Percentiles rank a stretch among this genome's conserved stretches.
Evolutionary conservation across 257 asterid species (phyloP).

Genomic region (Vinca minor): DNA sequence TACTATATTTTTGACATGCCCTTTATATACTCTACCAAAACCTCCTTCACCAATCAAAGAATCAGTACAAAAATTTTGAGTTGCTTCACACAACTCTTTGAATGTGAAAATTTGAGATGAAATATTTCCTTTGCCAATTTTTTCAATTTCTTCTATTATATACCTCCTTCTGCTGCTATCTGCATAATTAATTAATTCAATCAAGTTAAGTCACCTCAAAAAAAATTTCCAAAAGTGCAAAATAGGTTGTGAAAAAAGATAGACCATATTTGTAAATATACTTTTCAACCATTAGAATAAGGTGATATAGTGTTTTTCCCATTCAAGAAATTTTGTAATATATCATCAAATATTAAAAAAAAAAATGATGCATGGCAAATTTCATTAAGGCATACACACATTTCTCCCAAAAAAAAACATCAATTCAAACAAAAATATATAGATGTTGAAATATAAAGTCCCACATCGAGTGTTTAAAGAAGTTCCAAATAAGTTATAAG

Average conservation of each 20-base stretch:
- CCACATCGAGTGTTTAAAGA: too few species aligned
- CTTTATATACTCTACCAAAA: constrained; percentile 73
- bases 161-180: constrained; percentile 48
- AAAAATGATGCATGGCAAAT: too few species aligned
- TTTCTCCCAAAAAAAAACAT: too few species aligned
- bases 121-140: constrained; percentile 45
- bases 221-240: neutral
- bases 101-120: constrained; percentile 49
- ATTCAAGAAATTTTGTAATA: too few species aligned
- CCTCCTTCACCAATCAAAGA: constrained; percentile 70
- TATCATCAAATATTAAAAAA: too few species aligned
- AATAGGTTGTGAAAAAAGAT: neutral
- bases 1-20: constrained; percentile 37
- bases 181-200: constrained; percentile 21
- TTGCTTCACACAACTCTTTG: constrained; percentile 35
- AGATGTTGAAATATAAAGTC: too few species aligned
- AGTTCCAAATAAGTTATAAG: too few species aligned
- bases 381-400: too few species aligned
- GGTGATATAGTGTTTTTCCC: too few species aligned
- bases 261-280: too few species aligned
- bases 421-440: too few species aligned
- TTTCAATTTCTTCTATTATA: constrained; percentile 47
- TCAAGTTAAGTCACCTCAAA: neutral
- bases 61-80: constrained; percentile 38
- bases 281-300: too few species aligned